phyloP scores from a whole-genome alignment of 305 asterid species.

The Solanum hybrid region DNA sequence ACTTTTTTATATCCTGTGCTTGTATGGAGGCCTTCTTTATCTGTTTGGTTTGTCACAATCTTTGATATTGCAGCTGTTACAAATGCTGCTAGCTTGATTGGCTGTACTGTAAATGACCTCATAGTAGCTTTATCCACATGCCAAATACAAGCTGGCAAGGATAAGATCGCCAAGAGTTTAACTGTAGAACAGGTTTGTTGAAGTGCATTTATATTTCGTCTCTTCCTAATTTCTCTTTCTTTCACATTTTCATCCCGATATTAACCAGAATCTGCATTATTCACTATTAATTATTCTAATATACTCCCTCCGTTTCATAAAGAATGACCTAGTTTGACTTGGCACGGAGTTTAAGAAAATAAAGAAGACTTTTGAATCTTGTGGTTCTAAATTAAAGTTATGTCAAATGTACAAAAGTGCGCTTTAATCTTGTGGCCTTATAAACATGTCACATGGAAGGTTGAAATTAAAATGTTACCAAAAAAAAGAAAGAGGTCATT shows the following conservation, averaged over 20 bases:
- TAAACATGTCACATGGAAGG: no score
- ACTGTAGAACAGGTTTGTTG: constrained; percentile 62
- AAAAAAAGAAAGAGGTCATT: no score
- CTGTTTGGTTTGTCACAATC: constrained; percentile 16
- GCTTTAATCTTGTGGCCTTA: no score
- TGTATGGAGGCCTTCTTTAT: constrained; percentile 9
- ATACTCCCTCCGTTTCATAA: no score
- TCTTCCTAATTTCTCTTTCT: neutral
- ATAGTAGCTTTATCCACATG: constrained; percentile 59
- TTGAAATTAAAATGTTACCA: no score
- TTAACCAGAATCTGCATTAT: neutral
- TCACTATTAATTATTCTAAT: neutral
- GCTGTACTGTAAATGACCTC: constrained; percentile 61
- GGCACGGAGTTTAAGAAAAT: no score
- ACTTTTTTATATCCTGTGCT: neutral
- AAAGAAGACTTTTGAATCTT: no score
- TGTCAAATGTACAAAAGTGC: no score
- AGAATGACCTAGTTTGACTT: no score
- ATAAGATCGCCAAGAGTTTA: constrained; percentile 48
- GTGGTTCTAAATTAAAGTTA: no score
- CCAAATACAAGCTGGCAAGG: constrained; percentile 60
- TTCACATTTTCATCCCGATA: neutral
- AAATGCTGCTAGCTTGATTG: constrained; percentile 67
- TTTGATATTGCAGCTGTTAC: constrained; percentile 50
- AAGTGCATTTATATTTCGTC: neutral